Base-by-base conservation (phyloP, 139 green algal species). In the Ettlia oleoabundans region DNA sequence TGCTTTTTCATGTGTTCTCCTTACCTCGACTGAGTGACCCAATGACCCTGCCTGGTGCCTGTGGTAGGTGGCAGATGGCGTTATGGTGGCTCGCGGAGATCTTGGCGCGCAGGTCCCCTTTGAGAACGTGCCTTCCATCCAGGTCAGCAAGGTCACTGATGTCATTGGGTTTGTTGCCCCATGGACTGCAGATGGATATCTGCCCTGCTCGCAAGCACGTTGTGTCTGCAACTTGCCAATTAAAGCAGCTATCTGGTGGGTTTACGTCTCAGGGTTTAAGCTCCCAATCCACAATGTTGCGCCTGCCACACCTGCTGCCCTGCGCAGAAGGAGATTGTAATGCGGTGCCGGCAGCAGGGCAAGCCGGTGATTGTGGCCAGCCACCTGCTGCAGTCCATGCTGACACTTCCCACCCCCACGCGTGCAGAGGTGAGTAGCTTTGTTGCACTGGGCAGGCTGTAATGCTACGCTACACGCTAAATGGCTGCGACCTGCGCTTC, bases 281-380 rank as follows among this genome's bases (percentile, higher is more conserved):
- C 64, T 41, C 64, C 64, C 64, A 26, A 41, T 22, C 47, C 13
- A 58, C 47, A 58, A 15, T 65, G 55, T n/a, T 65, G 18, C 55
- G 15, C 64, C 64, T 41, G 24, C 30, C 33, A 13, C 64, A 22
- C 32, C 64, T 71, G 32, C 32, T 28, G 9, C 15, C 10, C 3
- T 53, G 85, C 96, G 26, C 94, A 98, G 86, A 93, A 96, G 85
- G 88, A 94, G 81, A 80, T 96, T 4, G 94, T 98, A 53, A 79
- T 89, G 72, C 81, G 89, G 7, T 95, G 90, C 84, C 85, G 92
- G 6, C 85, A 93, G 80, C 33, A 82, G 61, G 89, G 90, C 81
- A 95, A 94, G 85, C 92, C 93, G n/a, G 91, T 94, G 71, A 96
- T 97, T 52, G 93, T 97, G 40, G 93, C 93, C 32, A 91, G 90